Evolutionary conservation across 192 early-diverging fungal genomes (phyloP), one percentile per base, ranked within the genome.

Genomic region (Thoreauomyces humboldtii): DNA sequence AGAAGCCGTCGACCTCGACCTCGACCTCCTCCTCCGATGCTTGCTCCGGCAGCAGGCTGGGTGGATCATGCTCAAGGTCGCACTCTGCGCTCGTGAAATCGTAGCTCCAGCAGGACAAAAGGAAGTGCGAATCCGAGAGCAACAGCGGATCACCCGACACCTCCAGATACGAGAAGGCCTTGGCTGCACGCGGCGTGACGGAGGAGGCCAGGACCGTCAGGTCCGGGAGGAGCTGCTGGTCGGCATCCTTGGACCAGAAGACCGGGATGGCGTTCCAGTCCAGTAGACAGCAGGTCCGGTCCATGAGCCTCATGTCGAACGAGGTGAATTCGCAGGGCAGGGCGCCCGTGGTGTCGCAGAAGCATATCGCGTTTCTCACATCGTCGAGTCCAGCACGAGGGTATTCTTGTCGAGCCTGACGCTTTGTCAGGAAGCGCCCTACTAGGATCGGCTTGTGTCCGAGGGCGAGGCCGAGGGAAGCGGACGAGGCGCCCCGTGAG

Each of bases 301-400:
- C 67, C 35, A 69, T 15, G 46, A 45, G 54, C 28, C 22, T n/a
- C 31, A 31, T 19, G 32, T 69, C 50, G 44, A 69, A 69, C 1
- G 14, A 7, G 19, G 55, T 25, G 27, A 69, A 59, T 24, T 69
- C 67, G 42, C 67, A 69, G 9, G 67, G 67, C 9, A 69, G 29
- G 2, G 46, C 59, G 15, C 67, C 67, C 15, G 67, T 61, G 4
- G 32, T 41, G 32, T 69, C 67, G 32, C 43, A 59, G 31, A 69
- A 69, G 51, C 47, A 69, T 54, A 61, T 69, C 2, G 59, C 59
- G 7, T 46, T 50, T 7, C 59, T 22, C 14, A 36, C 19, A 4
- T 15, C 14, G 6, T 34, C 44, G 27, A 60, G 43, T n/a, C 21
- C 22, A 33, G 27, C 27, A 3, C 17, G 6, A 12, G 65, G 57